Evolutionary conservation across 257 asterid genomes (phyloP).

Genomic region (Cinchona pubescens): DNA sequence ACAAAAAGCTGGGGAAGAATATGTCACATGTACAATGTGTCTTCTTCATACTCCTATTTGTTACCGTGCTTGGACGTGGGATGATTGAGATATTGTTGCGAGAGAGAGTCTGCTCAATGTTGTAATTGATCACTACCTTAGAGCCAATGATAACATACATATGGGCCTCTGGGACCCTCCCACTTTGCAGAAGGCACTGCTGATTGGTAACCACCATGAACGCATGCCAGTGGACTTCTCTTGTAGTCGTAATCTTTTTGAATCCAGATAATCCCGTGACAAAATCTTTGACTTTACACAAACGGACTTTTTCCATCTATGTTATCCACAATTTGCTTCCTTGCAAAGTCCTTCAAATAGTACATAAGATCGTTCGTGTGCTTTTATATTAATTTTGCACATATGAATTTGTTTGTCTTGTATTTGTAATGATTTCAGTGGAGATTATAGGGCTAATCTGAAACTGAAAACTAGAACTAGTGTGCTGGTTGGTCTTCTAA

Average conservation of each 20-base stretch:
- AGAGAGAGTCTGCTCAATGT: slow-evolving; percentile 16
- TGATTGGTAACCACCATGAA: background rate
- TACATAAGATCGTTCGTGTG: too few species aligned
- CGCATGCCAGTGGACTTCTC: slow-evolving; percentile 10
- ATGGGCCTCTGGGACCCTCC: slow-evolving; percentile 23
- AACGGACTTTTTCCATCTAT: too few species aligned
- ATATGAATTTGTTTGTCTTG: too few species aligned
- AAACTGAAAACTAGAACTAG: background rate
- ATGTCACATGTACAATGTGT: too few species aligned
- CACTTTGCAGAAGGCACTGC: slow-evolving; percentile 25
- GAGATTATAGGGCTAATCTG: too few species aligned
- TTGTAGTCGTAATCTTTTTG: slow-evolving; percentile 10
- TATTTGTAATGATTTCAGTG: background rate
- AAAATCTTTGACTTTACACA: background rate
- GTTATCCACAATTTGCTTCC: too few species aligned
- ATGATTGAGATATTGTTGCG: slow-evolving; percentile 12
- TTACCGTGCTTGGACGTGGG: slow-evolving; percentile 15
- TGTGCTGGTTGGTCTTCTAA: background rate
- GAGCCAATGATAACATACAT: slow-evolving; percentile 13
- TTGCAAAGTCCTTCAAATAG: too few species aligned
- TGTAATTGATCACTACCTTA: slow-evolving; percentile 16
- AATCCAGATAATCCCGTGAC: slow-evolving; percentile 12
- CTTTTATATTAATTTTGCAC: too few species aligned
- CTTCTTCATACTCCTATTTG: too few species aligned
- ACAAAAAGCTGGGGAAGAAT: background rate